These are phyloP conservation scores for Alternaria infectoria DNA, from an alignment of 2,329 filamentous ascomycete genomes.

Conservation along the genomic window DNA sequence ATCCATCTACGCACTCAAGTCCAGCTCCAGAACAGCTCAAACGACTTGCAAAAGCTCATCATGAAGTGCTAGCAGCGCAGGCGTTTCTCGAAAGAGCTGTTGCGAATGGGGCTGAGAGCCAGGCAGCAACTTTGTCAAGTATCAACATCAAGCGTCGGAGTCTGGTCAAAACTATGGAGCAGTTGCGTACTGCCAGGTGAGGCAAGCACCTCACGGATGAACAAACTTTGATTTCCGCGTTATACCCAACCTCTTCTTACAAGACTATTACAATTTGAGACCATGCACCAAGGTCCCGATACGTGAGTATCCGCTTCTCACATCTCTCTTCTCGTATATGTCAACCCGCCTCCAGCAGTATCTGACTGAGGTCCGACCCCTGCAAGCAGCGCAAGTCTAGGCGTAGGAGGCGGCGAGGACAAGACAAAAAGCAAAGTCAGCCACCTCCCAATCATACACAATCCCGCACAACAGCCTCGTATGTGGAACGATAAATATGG, in stretches of 20 bases:
- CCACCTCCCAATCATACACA: background rate
- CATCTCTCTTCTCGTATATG: background rate
- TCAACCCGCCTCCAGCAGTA: background rate
- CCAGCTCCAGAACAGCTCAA: constrained; percentile 14
- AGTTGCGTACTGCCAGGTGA: background rate
- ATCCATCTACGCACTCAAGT: constrained; percentile 4
- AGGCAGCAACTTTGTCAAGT: constrained; percentile 21
- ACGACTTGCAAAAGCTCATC: constrained; percentile 21
- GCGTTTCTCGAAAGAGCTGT: constrained; percentile 31
- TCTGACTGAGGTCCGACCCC: background rate
- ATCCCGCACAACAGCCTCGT: background rate
- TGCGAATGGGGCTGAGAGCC: constrained; percentile 22
- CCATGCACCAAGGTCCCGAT: background rate
- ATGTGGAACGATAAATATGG: background rate
- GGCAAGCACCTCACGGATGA: background rate
- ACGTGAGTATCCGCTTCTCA: background rate
- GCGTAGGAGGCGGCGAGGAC: background rate
- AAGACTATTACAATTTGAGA: background rate
- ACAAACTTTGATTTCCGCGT: background rate
- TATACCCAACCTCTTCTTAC: background rate
- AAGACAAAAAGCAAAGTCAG: background rate
- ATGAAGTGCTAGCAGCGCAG: constrained; percentile 31
- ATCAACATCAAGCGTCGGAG: constrained; percentile 23
- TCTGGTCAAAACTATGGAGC: constrained; percentile 1
- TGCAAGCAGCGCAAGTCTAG: background rate